Evolutionary conservation across 495 filamentous ascomycete genomes (phyloP).

Genomic region (Penicillium bovifimosum): DNA sequence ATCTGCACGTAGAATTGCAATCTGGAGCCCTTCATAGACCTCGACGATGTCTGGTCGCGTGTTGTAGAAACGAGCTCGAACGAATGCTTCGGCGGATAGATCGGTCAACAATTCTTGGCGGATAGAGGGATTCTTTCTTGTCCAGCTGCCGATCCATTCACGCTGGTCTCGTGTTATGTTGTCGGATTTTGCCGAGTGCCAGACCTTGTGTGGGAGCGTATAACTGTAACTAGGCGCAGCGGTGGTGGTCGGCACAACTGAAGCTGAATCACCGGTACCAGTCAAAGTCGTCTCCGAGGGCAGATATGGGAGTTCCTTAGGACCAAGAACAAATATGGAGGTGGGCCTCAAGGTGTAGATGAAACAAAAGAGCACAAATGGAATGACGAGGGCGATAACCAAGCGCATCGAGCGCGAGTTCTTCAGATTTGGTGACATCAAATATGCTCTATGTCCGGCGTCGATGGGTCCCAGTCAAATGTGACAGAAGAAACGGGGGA

Average conservation of each 20-base stretch:
- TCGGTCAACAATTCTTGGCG: constrained; percentile 35
- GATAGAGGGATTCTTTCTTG: constrained; percentile 17
- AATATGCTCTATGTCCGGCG: neutral
- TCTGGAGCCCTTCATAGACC: constrained; percentile 34
- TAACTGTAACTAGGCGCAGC: constrained; percentile 1
- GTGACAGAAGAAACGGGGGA: neutral
- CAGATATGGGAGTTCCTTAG: no score
- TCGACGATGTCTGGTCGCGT: constrained; percentile 36
- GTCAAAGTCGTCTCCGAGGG: neutral
- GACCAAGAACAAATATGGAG: neutral
- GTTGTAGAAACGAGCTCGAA: constrained; percentile 24
- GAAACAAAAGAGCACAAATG: neutral
- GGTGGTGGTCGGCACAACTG: neutral
- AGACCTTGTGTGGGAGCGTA: constrained; percentile 20
- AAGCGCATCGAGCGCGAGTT: neutral
- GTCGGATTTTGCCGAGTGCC: constrained; percentile 19
- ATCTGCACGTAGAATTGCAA: constrained; percentile 50
- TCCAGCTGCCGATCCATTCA: constrained; percentile 26
- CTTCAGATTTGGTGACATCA: neutral
- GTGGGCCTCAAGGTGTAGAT: neutral
- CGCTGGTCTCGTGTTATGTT: constrained; percentile 18
- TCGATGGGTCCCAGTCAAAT: neutral
- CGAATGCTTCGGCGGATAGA: constrained; percentile 20
- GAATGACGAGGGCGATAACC: neutral
- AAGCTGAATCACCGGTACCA: neutral